Evolutionary conservation across 179 eudicot species (phyloP).

Genomic region (Drosera spatulata): DNA sequence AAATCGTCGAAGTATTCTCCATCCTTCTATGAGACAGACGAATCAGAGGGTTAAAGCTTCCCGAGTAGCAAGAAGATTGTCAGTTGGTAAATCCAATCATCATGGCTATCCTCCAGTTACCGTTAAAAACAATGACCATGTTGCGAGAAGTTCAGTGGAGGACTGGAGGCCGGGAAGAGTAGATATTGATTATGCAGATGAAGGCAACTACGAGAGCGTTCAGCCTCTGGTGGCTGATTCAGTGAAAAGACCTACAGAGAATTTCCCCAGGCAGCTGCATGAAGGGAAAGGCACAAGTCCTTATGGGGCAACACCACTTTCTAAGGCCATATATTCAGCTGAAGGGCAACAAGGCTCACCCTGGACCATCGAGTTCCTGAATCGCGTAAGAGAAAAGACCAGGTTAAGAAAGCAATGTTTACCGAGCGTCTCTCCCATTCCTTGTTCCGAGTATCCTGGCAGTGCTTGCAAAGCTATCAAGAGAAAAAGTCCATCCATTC

Average conservation of each 20-base stretch:
- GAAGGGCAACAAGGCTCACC: constrained; percentile 71
- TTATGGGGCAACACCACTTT: constrained; percentile 50
- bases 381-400: constrained; percentile 78
- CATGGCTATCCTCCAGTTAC: constrained; percentile 30
- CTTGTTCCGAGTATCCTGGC: constrained; percentile 22
- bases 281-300: constrained; percentile 23
- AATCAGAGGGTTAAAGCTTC: constrained; percentile 21
- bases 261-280: constrained; percentile 13
- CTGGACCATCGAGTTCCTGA: constrained; percentile 90
- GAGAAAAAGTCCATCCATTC: constrained; percentile 79
- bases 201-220: constrained; percentile 15
- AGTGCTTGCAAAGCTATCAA: constrained; percentile 35
- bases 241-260: constrained; percentile 19
- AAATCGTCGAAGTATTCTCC: constrained; percentile 21
- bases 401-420: constrained; percentile 45
- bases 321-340: constrained; percentile 51
- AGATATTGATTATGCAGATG: constrained; percentile 17
- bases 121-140: constrained; percentile 23
- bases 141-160: constrained; percentile 21
- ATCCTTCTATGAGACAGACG: constrained; percentile 16
- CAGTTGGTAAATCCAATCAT: constrained; percentile 30
- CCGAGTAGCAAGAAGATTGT: constrained; percentile 35
- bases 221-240: constrained; percentile 15
- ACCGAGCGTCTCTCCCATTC: constrained; percentile 37
- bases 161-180: constrained; percentile 21